These are phyloP conservation scores for Globisporangium carolinianum DNA, from an alignment of 352 stramenopile genomes.

Conservation along the genomic window DNA sequence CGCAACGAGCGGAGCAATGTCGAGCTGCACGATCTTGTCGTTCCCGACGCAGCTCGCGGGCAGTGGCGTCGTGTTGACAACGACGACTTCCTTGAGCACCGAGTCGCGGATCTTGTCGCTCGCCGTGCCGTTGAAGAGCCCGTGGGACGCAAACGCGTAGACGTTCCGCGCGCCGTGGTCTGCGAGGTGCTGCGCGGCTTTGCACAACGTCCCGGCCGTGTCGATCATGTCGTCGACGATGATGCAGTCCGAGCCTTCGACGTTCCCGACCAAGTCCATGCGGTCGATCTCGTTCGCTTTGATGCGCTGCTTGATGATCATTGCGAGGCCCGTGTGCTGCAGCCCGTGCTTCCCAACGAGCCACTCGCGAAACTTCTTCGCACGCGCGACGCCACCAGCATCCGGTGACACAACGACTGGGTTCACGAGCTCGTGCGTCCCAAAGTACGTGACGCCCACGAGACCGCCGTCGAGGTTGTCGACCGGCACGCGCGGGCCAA, in stretches of 20 bases:
- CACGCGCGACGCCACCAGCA: constrained; percentile 97
- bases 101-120: constrained; percentile 88
- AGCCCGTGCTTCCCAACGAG: constrained; percentile 96
- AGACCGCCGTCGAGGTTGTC: constrained; percentile 97
- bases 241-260: constrained; percentile 98
- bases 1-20: constrained; percentile 96
- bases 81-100: constrained; percentile 87
- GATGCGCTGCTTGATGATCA: constrained; percentile 99
- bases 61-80: constrained; percentile 87
- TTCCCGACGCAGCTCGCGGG: constrained; percentile 88
- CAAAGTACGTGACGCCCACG: constrained; percentile 93
- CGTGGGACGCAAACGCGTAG: constrained; percentile 99
- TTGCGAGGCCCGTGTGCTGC: constrained; percentile 96
- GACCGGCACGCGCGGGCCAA: constrained; percentile 97
- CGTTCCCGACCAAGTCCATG: constrained; percentile 99
- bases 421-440: constrained; percentile 97
- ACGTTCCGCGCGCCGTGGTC: constrained; percentile 96
- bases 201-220: constrained; percentile 98
- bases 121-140: constrained; percentile 93
- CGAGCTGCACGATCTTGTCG: constrained; percentile 97
- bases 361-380: constrained; percentile 99
- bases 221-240: constrained; percentile 99
- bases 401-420: constrained; percentile 99
- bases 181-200: constrained; percentile 95
- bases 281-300: constrained; percentile 96